A percentile compares a stretch with the other conserved stretches of the same genome.
Evolutionary conservation across 208 protist species (phyloP).

Genomic region (Acanthamoeba rhysodes): DNA sequence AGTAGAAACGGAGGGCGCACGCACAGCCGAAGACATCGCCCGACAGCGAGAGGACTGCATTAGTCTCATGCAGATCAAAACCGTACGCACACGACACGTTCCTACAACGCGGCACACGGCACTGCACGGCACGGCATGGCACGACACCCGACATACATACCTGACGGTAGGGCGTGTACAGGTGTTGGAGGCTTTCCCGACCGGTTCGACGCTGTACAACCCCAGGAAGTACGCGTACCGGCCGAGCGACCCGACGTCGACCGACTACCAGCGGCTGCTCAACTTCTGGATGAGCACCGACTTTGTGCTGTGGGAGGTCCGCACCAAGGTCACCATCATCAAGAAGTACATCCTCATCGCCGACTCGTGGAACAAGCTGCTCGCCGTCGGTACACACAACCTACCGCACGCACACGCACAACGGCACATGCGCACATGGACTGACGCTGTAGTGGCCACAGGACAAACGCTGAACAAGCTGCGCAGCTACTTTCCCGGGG

Average conservation of each 20-base stretch:
- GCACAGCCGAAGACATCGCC: slow-evolving; percentile 8
- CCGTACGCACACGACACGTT: not conserved
- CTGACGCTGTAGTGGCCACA: not conserved
- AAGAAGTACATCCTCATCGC: slow-evolving; percentile 17
- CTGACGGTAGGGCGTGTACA: not conserved
- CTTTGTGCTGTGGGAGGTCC: slow-evolving; percentile 66
- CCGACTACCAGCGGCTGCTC: not conserved
- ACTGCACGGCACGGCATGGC: not conserved
- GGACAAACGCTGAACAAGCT: slow-evolving; percentile 2
- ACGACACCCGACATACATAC: too few relatives aligned
- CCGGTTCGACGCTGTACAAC: not conserved
- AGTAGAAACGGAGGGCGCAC: not conserved
- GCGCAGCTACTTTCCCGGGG: not conserved
- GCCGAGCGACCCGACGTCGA: not conserved
- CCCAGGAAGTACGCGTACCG: not conserved
- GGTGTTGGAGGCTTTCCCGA: slow-evolving; percentile 32
- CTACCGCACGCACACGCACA: not conserved
- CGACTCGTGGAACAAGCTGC: slow-evolving; percentile 57
- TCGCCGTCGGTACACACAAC: slow-evolving; percentile 34
- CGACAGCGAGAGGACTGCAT: slow-evolving; percentile 18
- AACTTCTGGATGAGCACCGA: slow-evolving; percentile 37
- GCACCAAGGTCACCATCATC: slow-evolving; percentile 50
- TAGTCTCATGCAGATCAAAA: slow-evolving; percentile 45
- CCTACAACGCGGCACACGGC: not conserved
- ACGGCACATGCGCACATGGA: not conserved